Evolutionary conservation across 768 basidiomycete genomes (phyloP).

Genomic region (Tylopilus cervinicoccineus): DNA sequence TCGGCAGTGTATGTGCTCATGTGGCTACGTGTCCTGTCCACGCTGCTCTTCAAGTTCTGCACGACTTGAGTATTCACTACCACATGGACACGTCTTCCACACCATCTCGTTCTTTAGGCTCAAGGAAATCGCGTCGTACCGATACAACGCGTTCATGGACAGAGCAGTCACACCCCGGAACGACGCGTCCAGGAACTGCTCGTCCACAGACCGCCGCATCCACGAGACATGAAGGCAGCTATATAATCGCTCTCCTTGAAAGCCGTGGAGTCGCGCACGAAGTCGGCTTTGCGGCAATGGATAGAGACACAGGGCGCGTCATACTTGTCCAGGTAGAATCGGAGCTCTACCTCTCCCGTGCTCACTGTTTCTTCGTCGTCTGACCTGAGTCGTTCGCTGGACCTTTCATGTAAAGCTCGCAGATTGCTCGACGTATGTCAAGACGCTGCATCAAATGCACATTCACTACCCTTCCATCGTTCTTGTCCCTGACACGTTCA

Average conservation of each 20-base stretch:
- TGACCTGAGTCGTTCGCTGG: not conserved
- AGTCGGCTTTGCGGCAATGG: conserved; percentile 84
- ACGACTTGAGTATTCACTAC: not conserved
- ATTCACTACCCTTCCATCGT: conserved; percentile 67
- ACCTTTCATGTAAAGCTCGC: conserved; percentile 48
- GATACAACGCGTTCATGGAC: conserved; percentile 42
- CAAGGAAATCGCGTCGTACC: conserved; percentile 14
- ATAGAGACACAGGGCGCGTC: conserved; percentile 71
- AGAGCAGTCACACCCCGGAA: conserved; percentile 51
- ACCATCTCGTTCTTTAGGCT: conserved; percentile 9
- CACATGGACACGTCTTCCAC: conserved; percentile 12
- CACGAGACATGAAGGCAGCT: conserved; percentile 53
- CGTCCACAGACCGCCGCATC: conserved; percentile 67
- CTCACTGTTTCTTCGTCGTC: not conserved
- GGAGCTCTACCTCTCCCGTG: not conserved
- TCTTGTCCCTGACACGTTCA: conserved; percentile 79
- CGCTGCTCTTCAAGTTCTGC: not conserved
- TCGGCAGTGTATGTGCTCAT: not conserved
- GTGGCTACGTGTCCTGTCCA: no score
- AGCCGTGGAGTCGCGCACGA: conserved; percentile 77
- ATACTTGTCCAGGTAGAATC: conserved; percentile 69
- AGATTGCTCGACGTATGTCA: conserved; percentile 86
- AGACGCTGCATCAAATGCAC: conserved; percentile 83
- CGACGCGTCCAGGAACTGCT: conserved; percentile 33
- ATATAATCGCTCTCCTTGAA: conserved; percentile 69